Conservation (phyloP, 345 rosid genomes). For the Murraya paniculata region DNA sequence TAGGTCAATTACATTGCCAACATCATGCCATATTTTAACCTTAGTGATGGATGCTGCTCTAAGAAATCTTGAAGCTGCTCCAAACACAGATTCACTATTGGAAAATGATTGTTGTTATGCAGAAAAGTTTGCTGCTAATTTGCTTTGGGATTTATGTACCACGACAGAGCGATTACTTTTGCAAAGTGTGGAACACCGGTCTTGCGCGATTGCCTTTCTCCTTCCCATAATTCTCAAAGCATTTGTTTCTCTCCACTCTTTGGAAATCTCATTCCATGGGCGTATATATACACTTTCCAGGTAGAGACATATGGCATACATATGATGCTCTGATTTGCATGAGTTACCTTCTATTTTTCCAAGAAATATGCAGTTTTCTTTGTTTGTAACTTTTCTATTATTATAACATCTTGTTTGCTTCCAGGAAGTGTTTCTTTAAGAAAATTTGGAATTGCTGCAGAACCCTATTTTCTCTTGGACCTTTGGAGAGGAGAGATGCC, state of each 20-base stretch:
- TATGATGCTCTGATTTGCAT: constrained; percentile 12
- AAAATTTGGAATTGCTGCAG: constrained; percentile 79
- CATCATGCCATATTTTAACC: constrained; percentile 64
- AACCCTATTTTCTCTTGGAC: constrained; percentile 67
- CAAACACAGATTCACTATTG: constrained; percentile 21
- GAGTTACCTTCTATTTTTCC: not conserved
- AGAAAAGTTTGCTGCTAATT: constrained; percentile 39
- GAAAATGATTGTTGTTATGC: constrained; percentile 30
- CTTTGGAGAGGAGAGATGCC: constrained; percentile 89
- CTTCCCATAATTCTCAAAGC: constrained; percentile 70
- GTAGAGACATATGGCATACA: constrained; percentile 33
- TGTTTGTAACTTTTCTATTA: constrained; percentile 1
- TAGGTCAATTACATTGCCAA: constrained; percentile 48
- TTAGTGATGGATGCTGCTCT: constrained; percentile 54
- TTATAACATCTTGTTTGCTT: constrained; percentile 25
- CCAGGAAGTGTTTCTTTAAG: constrained; percentile 60
- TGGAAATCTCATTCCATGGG: constrained; percentile 43
- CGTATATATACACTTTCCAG: constrained; percentile 41
- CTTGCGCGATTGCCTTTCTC: constrained; percentile 68
- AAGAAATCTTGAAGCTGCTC: constrained; percentile 33
- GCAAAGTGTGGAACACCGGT: constrained; percentile 67
- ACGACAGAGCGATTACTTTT: constrained; percentile 60
- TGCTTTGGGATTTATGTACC: constrained; percentile 74
- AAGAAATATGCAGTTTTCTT: not conserved
- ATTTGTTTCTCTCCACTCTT: constrained; percentile 35